Evolutionary conservation across 225 moss, liverwort and hornwort genomes (phyloP).

Genomic region (Asterella californica): DNA sequence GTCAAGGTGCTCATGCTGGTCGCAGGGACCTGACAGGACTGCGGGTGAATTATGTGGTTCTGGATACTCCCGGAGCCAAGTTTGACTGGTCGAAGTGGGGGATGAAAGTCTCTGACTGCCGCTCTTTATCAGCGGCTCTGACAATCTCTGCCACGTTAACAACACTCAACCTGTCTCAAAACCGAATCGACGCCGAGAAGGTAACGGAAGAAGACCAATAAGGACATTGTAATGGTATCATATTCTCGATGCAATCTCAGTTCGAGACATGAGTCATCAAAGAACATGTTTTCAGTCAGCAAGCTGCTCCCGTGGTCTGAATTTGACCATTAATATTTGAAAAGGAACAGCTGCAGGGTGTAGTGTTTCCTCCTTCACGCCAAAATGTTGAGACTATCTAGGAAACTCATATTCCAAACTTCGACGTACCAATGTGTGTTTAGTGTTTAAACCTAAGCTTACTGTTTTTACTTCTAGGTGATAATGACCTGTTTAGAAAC

Average conservation of each 20-base stretch:
- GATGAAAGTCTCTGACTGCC: constrained; percentile 70
- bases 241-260: too few relatives aligned
- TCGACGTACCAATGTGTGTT: neutral
- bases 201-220: constrained; percentile 12
- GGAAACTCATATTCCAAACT: too few relatives aligned
- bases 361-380: neutral
- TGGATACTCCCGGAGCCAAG: constrained; percentile 42
- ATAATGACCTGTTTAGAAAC: neutral
- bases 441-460: too few relatives aligned
- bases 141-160: constrained; percentile 54
- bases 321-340: too few relatives aligned
- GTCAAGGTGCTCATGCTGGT: neutral
- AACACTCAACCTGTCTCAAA: constrained; percentile 67
- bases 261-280: too few relatives aligned
- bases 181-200: constrained; percentile 57
- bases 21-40: constrained; percentile 55
- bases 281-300: too few relatives aligned
- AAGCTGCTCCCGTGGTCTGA: too few relatives aligned
- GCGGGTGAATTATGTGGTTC: constrained; percentile 68
- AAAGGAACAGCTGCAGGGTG: neutral
- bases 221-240: too few relatives aligned
- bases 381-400: too few relatives aligned
- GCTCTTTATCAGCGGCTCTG: constrained; percentile 60
- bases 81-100: constrained; percentile 67
- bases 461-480: neutral